A percentile compares a stretch with the other conserved stretches of the same genome.
Conservation (phyloP, 352 stramenopile species). For the Pythium scleroteichum region DNA sequence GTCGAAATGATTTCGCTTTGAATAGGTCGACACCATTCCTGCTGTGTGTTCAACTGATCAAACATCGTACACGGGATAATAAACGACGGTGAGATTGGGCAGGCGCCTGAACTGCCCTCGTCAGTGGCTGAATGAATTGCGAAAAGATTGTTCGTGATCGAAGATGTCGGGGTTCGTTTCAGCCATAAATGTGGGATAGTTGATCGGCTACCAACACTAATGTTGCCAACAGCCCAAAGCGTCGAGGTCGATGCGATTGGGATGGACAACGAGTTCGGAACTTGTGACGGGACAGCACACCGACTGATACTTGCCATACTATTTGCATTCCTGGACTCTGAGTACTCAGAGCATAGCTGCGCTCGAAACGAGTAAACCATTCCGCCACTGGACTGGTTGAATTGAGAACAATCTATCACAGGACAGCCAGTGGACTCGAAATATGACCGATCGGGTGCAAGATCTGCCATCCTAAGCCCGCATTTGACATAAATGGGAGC, state of each 20-base stretch:
- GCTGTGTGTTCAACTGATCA: slow-evolving; percentile 14
- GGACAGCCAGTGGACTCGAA: slow-evolving; percentile 21
- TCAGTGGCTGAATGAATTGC: slow-evolving; percentile 25
- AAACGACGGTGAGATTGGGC: slow-evolving; percentile 21
- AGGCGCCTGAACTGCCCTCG: slow-evolving; percentile 9
- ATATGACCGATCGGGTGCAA: slow-evolving; percentile 12
- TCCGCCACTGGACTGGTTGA: slow-evolving; percentile 18
- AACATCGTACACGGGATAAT: slow-evolving; percentile 30
- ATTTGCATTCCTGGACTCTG: no score
- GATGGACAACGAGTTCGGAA: not conserved
- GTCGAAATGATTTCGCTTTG: slow-evolving; percentile 24
- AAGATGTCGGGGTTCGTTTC: slow-evolving; percentile 7
- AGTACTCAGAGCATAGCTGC: no score
- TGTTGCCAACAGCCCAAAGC: slow-evolving; percentile 28
- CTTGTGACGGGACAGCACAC: slow-evolving; percentile 14
- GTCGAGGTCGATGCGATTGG: slow-evolving; percentile 5
- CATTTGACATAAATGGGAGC: slow-evolving; percentile 33
- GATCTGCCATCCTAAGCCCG: slow-evolving; percentile 23
- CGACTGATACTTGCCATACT: slow-evolving; percentile 3
- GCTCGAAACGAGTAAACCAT: slow-evolving; percentile 19
- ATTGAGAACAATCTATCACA: slow-evolving; percentile 21
- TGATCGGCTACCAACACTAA: slow-evolving; percentile 2
- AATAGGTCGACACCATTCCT: slow-evolving; percentile 34
- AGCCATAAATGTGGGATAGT: slow-evolving; percentile 16
- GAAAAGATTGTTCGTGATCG: slow-evolving; percentile 4